A percentile compares a stretch with the other conserved stretches of the same genome.
phyloP scores from a whole-genome alignment of 2,329 filamentous ascomycete genomes.

The Diplodia seriata region DNA sequence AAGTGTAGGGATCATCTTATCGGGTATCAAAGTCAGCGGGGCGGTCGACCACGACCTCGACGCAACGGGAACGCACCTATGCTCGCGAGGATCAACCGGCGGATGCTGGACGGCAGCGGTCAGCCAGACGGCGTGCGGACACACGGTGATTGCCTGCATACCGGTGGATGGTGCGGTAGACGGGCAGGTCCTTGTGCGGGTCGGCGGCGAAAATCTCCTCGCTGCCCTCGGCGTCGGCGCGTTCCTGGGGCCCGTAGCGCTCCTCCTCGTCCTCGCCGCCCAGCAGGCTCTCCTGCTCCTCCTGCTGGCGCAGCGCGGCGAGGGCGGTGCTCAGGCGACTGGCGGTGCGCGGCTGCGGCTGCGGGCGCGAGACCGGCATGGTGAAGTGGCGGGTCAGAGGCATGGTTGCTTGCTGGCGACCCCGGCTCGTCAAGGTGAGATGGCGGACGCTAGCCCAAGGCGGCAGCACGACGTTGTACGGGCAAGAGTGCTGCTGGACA shows the following conservation, averaged over 20 bases:
- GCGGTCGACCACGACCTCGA: neutral
- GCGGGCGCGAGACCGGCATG: slow-evolving; percentile 17
- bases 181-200: slow-evolving; percentile 68
- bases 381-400: slow-evolving; percentile 27
- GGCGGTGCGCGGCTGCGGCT: slow-evolving; percentile 36
- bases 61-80: slow-evolving; percentile 47
- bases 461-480: slow-evolving; percentile 16
- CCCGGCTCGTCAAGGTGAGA: neutral
- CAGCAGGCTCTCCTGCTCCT: slow-evolving; percentile 58
- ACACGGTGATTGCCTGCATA: slow-evolving; percentile 32
- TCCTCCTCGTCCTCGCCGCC: slow-evolving; percentile 49
- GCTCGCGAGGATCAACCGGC: slow-evolving; percentile 54
- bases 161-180: slow-evolving; percentile 80
- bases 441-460: slow-evolving; percentile 15
- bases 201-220: slow-evolving; percentile 56
- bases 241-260: slow-evolving; percentile 55
- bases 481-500: slow-evolving; percentile 5
- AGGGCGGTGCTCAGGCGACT: slow-evolving; percentile 48
- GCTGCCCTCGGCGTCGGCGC: slow-evolving; percentile 46
- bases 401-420: slow-evolving; percentile 3
- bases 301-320: slow-evolving; percentile 50
- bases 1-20: slow-evolving; percentile 68
- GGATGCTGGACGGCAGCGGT: slow-evolving; percentile 46
- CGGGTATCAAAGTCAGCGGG: slow-evolving; percentile 9
- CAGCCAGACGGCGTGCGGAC: neutral